Conservation (phyloP, 2,329 filamentous ascomycete species). For the Talaromyces islandicus region DNA sequence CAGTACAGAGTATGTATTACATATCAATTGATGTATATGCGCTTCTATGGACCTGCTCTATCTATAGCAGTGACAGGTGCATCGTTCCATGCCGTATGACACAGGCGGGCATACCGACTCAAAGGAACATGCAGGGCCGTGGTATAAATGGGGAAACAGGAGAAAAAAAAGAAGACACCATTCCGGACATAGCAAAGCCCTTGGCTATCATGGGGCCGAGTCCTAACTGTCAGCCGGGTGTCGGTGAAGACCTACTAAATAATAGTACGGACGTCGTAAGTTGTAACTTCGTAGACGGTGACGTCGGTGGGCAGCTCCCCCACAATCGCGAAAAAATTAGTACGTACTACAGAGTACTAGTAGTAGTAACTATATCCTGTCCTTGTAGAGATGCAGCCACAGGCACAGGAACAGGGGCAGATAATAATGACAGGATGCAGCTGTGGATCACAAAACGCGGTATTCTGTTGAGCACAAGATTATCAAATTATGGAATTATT, state of each 20-base stretch:
- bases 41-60: neutral
- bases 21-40: neutral
- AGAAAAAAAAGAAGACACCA: neutral
- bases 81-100: too few species aligned
- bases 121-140: neutral
- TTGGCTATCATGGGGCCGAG: neutral
- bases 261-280: neutral
- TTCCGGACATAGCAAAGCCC: neutral
- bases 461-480: neutral
- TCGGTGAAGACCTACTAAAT: neutral
- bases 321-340: neutral
- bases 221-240: neutral
- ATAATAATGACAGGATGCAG: neutral
- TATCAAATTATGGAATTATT: neutral
- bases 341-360: neutral
- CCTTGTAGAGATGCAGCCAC: neutral
- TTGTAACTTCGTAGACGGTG: neutral
- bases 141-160: neutral
- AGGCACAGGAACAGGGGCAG: too few species aligned
- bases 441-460: neutral
- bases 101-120: neutral
- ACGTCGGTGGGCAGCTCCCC: conserved; percentile 7
- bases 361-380: too few species aligned
- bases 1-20: too few species aligned
- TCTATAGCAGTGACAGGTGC: neutral